Evolutionary conservation across 345 rosid species (phyloP).

Genomic region (Eucalyptus marginata): DNA sequence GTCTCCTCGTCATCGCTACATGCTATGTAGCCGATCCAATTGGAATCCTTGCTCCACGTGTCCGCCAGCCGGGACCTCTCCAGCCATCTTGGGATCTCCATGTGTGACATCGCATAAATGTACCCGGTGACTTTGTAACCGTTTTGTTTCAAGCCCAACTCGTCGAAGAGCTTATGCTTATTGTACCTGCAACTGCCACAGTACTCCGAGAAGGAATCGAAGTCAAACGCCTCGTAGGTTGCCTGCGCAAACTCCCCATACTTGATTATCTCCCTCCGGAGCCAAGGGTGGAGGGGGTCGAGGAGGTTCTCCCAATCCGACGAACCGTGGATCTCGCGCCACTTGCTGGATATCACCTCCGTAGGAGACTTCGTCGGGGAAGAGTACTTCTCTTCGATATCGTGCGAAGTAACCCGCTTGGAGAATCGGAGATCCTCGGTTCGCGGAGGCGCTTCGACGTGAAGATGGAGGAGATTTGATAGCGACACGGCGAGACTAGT

Average conservation of each 20-base stretch:
- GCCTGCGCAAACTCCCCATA: conserved; percentile 36
- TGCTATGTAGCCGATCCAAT: conserved; percentile 39
- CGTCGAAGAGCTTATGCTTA: conserved; percentile 5
- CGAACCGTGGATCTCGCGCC: conserved; percentile 22
- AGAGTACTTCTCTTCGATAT: neutral
- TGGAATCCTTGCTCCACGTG: conserved; percentile 27
- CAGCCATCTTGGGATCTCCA: conserved; percentile 22
- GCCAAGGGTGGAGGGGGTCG: conserved; percentile 31
- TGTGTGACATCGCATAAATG: conserved; percentile 25
- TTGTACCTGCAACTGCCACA: conserved; percentile 27
- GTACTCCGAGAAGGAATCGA: conserved; percentile 23
- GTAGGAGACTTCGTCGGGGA: conserved; percentile 10
- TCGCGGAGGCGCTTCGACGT: neutral
- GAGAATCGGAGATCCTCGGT: neutral
- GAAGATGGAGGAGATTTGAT: conserved; percentile 7
- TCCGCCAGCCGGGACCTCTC: conserved; percentile 5
- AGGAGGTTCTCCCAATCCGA: conserved; percentile 18
- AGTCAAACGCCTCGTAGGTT: conserved; percentile 29
- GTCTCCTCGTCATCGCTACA: conserved; percentile 16
- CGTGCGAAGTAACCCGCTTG: neutral
- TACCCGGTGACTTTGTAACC: conserved; percentile 24
- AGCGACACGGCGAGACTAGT: neutral
- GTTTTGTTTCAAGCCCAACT: conserved; percentile 1
- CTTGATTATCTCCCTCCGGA: conserved; percentile 24
- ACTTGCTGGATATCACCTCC: neutral